phyloP scores from a whole-genome alignment of 106 monocot genomes.

The Allium cepa region DNA sequence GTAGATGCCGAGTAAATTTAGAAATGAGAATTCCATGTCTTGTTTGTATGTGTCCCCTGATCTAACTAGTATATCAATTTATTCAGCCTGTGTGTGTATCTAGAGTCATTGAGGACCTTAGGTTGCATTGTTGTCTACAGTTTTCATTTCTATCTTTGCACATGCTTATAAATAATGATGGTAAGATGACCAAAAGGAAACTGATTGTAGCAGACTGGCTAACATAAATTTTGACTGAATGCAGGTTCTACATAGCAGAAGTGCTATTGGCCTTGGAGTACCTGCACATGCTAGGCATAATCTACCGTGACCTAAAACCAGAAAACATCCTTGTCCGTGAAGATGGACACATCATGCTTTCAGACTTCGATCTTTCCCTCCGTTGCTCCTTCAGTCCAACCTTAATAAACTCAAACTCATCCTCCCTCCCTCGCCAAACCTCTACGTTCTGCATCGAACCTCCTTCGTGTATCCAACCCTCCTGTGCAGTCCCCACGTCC shows the following conservation, averaged over 20 bases:
- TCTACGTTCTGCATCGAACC: slow-evolving; percentile 5
- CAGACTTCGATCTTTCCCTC: slow-evolving; percentile 95
- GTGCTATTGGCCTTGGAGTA: slow-evolving; percentile 33
- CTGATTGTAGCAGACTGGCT: too few species aligned
- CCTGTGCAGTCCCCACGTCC: slow-evolving; percentile 6
- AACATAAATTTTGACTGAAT: neutral
- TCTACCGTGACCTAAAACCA: slow-evolving; percentile 35
- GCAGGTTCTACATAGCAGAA: slow-evolving; percentile 34
- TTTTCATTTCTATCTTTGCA: too few species aligned
- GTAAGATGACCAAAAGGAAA: too few species aligned
- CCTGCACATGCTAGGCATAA: slow-evolving; percentile 40
- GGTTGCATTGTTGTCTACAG: too few species aligned
- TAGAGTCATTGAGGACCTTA: too few species aligned
- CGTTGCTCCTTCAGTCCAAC: slow-evolving; percentile 16
- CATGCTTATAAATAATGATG: too few species aligned
- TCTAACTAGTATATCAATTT: too few species aligned
- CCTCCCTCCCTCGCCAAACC: neutral
- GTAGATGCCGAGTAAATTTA: too few species aligned
- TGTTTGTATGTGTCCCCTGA: too few species aligned
- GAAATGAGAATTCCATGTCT: too few species aligned
- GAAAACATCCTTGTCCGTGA: slow-evolving; percentile 36
- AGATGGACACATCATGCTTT: slow-evolving; percentile 92
- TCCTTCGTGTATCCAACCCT: slow-evolving; percentile 15
- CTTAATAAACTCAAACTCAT: slow-evolving; percentile 10
- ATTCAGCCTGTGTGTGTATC: too few species aligned